Conservation (phyloP, 1,284 basidiomycete species). For the Leccinum cinnamomeum region DNA sequence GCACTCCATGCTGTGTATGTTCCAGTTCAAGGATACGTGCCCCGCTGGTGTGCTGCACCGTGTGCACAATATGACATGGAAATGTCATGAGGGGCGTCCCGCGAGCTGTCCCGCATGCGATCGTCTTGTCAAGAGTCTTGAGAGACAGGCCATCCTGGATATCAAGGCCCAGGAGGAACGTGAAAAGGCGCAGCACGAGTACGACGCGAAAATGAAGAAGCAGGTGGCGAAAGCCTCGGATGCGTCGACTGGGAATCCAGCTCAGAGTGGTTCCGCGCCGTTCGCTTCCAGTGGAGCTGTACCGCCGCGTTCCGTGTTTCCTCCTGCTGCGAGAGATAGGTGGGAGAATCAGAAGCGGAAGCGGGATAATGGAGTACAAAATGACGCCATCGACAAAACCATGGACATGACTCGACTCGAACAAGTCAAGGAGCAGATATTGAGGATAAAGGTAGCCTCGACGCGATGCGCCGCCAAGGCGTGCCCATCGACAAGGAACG, state of each 20-base stretch:
- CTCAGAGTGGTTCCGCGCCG: background rate
- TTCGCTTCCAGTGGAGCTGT: slow-evolving; percentile 1
- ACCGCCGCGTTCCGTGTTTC: slow-evolving; percentile 21
- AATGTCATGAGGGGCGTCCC: slow-evolving; percentile 38
- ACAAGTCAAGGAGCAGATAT: slow-evolving; percentile 50
- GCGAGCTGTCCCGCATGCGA: slow-evolving; percentile 35
- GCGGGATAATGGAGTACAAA: slow-evolving; percentile 43
- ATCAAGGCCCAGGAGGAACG: slow-evolving; percentile 36
- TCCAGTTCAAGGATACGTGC: slow-evolving; percentile 36
- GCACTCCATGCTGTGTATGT: slow-evolving; percentile 46
- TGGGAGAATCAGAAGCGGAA: slow-evolving; percentile 57
- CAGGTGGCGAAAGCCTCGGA: slow-evolving; percentile 7
- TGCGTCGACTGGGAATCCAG: background rate
- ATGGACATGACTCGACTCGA: slow-evolving; percentile 63
- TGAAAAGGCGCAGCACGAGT: slow-evolving; percentile 35
- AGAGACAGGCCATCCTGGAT: slow-evolving; percentile 32
- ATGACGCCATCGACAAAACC: slow-evolving; percentile 49
- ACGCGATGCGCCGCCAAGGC: slow-evolving; percentile 46
- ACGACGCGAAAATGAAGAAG: slow-evolving; percentile 31
- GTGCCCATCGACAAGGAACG: slow-evolving; percentile 49
- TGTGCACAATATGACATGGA: slow-evolving; percentile 36
- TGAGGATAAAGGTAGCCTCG: slow-evolving; percentile 50
- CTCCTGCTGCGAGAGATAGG: slow-evolving; percentile 40
- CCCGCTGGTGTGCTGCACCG: slow-evolving; percentile 16
- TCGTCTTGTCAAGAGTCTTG: slow-evolving; percentile 32